Evolutionary conservation across 495 filamentous ascomycete genomes (phyloP).

Genomic region (Penicillium soppii): DNA sequence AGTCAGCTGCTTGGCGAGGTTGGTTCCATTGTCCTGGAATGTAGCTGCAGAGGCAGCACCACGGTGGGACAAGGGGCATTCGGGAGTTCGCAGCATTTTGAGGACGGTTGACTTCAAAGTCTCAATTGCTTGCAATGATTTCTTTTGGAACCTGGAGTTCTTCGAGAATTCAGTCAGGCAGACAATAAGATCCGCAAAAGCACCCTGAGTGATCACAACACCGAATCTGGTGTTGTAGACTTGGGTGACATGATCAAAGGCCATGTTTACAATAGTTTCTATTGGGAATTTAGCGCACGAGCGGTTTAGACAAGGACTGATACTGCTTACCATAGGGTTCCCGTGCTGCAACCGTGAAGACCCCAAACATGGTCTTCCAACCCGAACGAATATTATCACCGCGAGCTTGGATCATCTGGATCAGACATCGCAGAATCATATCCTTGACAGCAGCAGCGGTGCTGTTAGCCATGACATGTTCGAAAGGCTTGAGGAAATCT

Average conservation of each 20-base stretch:
- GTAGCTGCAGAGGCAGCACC: conserved; percentile 33
- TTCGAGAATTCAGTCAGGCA: conserved; percentile 98
- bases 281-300: conserved; percentile 23
- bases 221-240: conserved; percentile 98
- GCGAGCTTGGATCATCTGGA: conserved; percentile 97
- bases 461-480: conserved; percentile 94
- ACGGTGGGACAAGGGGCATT: conserved; percentile 81
- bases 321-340: conserved; percentile 72
- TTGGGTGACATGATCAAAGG: conserved; percentile 94
- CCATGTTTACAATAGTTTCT: conserved; percentile 94
- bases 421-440: conserved; percentile 94
- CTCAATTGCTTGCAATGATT: conserved; percentile 94
- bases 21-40: conserved; percentile 46
- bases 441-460: conserved; percentile 90
- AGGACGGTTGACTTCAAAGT: conserved; percentile 86
- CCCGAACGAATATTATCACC: conserved; percentile 96
- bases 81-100: conserved; percentile 92
- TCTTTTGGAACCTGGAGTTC: conserved; percentile 96
- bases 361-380: conserved; percentile 99
- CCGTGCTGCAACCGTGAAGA: conserved; percentile 91
- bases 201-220: conserved; percentile 91
- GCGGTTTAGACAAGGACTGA: not conserved
- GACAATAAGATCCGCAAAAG: conserved; percentile 93
- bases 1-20: conserved; percentile 48
- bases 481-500: conserved; percentile 97